These are phyloP conservation scores for Populus hybrid DNA, from an alignment of 441 rosid genomes.

Conservation along the genomic window DNA sequence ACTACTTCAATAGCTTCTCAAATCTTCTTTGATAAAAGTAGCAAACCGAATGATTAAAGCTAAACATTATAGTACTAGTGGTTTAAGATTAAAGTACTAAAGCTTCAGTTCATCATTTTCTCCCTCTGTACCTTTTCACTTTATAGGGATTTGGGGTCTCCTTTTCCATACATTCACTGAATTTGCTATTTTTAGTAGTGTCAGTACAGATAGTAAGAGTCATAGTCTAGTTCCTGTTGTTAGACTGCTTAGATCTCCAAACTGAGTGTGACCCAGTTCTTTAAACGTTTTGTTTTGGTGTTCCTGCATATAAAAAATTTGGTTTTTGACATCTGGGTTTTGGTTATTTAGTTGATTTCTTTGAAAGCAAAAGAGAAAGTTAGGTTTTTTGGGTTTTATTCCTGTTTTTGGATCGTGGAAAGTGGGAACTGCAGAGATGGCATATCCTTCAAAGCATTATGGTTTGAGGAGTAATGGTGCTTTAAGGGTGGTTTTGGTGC, in stretches of 20 bases:
- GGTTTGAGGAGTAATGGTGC: constrained; percentile 21
- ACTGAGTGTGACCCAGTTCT: constrained; percentile 21
- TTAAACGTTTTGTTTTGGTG: constrained; percentile 9
- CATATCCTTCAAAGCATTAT: constrained; percentile 25
- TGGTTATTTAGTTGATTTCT: background rate
- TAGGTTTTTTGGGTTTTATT: constrained; percentile 3
- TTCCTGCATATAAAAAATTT: background rate
- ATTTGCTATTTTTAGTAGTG: background rate
- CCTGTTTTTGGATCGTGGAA: background rate
- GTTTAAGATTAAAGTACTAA: background rate
- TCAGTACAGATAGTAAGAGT: constrained; percentile 5
- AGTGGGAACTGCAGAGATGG: constrained; percentile 19
- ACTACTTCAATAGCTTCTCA: background rate
- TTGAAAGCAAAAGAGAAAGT: constrained; percentile 4
- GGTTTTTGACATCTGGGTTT: constrained; percentile 4
- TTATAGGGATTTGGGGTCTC: constrained; percentile 36
- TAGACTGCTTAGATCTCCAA: background rate
- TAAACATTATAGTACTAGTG: background rate
- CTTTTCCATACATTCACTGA: background rate
- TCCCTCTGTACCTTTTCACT: background rate
- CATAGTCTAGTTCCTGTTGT: background rate
- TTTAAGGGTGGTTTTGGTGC: constrained; percentile 25
- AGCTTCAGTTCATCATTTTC: background rate
- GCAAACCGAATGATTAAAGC: constrained; percentile 20
- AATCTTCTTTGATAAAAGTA: background rate